Base-by-base conservation (phyloP, 257 asterid genomes). In the Forsythia suspensa region DNA sequence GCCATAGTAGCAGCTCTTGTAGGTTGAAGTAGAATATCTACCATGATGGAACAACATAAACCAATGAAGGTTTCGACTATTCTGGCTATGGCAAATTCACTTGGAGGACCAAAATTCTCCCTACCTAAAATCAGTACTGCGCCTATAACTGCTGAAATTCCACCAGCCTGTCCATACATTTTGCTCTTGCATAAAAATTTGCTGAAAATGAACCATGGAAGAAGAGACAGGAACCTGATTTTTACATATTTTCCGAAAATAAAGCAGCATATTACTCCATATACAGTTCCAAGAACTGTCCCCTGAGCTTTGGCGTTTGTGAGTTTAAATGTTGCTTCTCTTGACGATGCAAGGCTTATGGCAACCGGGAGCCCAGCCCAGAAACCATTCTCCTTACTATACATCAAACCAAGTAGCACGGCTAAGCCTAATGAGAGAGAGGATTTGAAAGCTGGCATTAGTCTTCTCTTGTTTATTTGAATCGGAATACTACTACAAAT, bases 121-220 rank as follows among this genome's bases (percentile, higher is more conserved):
- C 98, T 87, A 4, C 97, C 98, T 29, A 94, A 71, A 18, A 94
- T 90, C 71, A 94, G 67, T 7, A 92, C 59, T 0, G 97, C 98
- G 0, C 98, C 98, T 20, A 94, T 89, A 4, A 90, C 89, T 0
- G 98, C 96, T 2, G 97, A 90, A 36, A 90, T 83, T 9, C 97
- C 98, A 2, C 98, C 98, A 0, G 97, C 97, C 51, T 90, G 97
- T 9, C 98, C 98, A 11, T 92, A 94, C 97, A 92, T 94, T 37
- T 71, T 85, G 87, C 98, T 94, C 51, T 82, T 89, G 34, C 89
- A 63, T 72, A 91, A 73, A 48, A 92, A 91, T 73, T 90, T 82
- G 85, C 91, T 81, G 83, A 94, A 84, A 61, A 94, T 71, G 88
- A 94, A 91, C 98, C 98, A 94, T 0, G 98, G 98, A 4, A 94